Evolutionary conservation across 805 yeast species (phyloP).

Genomic region (Starmerella geochares): DNA sequence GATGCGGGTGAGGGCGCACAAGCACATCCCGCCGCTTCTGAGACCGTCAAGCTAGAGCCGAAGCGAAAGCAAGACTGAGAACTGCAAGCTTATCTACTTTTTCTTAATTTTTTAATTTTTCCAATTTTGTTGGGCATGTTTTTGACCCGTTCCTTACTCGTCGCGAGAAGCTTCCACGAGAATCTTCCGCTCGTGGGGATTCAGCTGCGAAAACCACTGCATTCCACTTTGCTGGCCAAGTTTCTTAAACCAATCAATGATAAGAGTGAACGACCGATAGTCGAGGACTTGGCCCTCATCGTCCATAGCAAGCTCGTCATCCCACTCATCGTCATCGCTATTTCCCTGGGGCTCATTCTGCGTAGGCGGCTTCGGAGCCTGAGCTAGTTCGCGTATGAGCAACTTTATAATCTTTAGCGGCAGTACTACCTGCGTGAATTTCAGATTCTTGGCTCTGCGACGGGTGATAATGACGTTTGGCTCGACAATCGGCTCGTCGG

Average conservation of each 20-base stretch:
- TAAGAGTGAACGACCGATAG: constrained; percentile 22
- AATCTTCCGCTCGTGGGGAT: constrained; percentile 16
- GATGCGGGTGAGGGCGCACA: background rate
- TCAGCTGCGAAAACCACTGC: constrained; percentile 21
- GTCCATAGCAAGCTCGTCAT: constrained; percentile 28
- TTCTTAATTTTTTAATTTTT: no score
- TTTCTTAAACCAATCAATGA: constrained; percentile 27
- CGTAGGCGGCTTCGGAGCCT: constrained; percentile 41
- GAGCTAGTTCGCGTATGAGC: constrained; percentile 53
- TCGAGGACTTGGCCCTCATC: constrained; percentile 25
- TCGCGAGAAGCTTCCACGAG: constrained; percentile 12
- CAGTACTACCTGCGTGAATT: constrained; percentile 57
- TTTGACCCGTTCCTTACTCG: background rate
- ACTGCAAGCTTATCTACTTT: no score
- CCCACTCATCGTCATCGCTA: constrained; percentile 36
- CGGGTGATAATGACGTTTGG: constrained; percentile 65
- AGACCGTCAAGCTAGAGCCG: background rate
- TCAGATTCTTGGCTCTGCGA: constrained; percentile 60
- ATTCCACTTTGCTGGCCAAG: constrained; percentile 18
- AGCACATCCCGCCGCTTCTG: background rate
- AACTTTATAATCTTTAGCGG: constrained; percentile 63
- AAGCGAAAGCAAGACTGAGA: background rate
- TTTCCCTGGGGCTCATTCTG: constrained; percentile 15
- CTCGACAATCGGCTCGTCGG: constrained; percentile 59
- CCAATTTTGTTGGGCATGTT: no score